Conservation (phyloP, 495 filamentous ascomycete species). For the Amorphotheca resinae region DNA sequence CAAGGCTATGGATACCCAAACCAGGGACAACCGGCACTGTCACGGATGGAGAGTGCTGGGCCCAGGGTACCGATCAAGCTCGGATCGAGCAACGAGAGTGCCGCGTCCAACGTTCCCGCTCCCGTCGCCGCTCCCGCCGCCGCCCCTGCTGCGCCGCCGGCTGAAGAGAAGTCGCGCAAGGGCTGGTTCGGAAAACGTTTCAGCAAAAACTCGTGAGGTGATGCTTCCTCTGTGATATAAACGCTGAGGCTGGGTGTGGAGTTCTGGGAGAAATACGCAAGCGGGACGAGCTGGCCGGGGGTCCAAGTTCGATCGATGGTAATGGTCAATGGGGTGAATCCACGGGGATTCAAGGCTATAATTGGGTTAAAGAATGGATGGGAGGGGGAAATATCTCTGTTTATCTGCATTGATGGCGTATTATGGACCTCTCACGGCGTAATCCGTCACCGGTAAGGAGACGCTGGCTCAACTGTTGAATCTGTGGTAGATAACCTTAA, state of each 20-base stretch:
- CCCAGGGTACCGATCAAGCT: constrained; percentile 25
- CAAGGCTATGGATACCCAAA: constrained; percentile 11
- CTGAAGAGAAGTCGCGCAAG: constrained; percentile 68
- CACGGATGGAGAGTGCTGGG: constrained; percentile 26
- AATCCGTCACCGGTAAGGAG: neutral
- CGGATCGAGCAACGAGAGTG: constrained; percentile 12
- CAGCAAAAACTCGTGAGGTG: constrained; percentile 36
- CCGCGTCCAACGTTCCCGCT: neutral
- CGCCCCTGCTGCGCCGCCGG: too few relatives aligned
- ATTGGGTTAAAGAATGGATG: constrained; percentile 2
- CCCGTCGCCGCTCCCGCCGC: too few relatives aligned
- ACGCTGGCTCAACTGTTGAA: neutral
- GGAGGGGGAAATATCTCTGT: constrained; percentile 8
- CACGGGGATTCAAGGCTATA: constrained; percentile 3
- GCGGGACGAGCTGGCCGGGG: constrained; percentile 1
- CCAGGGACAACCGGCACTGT: constrained; percentile 25
- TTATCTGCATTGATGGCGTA: constrained; percentile 13
- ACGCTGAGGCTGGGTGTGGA: neutral
- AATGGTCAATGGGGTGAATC: constrained; percentile 5
- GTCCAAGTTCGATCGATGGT: constrained; percentile 7
- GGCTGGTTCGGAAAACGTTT: constrained; percentile 80
- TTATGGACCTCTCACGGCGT: constrained; percentile 2
- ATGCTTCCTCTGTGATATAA: neutral
- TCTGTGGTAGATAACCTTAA: constrained; percentile 2
- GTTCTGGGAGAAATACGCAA: constrained; percentile 1